Conservation (phyloP, 129 eudicot species). For the Glebionis coronaria region DNA sequence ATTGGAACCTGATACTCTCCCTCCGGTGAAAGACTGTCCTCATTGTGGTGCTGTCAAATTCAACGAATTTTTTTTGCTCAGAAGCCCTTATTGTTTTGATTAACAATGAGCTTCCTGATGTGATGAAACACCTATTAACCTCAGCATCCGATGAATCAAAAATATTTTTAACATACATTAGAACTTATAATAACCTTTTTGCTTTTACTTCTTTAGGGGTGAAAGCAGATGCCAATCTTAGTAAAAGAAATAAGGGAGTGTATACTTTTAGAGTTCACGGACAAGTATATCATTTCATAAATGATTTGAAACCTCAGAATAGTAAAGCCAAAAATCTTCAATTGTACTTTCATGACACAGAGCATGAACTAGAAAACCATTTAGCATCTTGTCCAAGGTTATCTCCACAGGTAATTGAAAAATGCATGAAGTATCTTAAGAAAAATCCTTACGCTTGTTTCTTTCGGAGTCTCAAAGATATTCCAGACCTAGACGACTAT, state of each 20-base stretch:
- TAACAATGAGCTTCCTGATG: not conserved
- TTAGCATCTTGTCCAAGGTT: not conserved
- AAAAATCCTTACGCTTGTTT: conserved; percentile 5
- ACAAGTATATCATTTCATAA: conserved; percentile 5
- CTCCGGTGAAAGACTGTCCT: not conserved
- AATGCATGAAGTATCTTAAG: not conserved
- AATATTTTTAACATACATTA: not conserved
- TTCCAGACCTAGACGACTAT: not conserved
- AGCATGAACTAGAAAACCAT: not conserved
- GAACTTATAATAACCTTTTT: not conserved
- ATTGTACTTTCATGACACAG: not conserved
- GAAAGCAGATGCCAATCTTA: not conserved
- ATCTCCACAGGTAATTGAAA: not conserved
- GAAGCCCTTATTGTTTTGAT: not conserved
- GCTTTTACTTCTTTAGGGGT: conserved; percentile 12
- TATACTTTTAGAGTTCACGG: conserved; percentile 10
- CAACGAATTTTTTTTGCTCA: not conserved
- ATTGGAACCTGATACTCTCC: not conserved
- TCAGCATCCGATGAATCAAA: not conserved
- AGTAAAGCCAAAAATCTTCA: not conserved
- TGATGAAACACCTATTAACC: not conserved
- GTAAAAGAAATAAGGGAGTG: not conserved
- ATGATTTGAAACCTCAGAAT: not conserved
- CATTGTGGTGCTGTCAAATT: conserved; percentile 4
- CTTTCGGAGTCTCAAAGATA: not conserved